These are phyloP conservation scores for Beauveria bassiana DNA, from an alignment of 2,329 filamentous ascomycete genomes.

Conservation along the genomic window DNA sequence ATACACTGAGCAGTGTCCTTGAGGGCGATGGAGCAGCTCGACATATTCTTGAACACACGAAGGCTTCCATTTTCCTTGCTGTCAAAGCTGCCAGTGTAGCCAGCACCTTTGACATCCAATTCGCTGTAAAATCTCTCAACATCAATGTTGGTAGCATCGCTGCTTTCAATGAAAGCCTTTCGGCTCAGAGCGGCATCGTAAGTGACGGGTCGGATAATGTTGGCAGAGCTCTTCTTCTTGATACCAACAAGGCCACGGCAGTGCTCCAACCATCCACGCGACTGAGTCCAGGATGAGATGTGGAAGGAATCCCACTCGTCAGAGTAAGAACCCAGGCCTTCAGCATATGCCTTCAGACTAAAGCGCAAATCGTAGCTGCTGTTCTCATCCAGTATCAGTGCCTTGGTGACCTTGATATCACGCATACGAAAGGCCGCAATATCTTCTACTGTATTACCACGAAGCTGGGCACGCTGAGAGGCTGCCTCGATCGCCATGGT, in stretches of 20 bases:
- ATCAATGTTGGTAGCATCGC: conserved; percentile 8
- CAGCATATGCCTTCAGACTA: conserved; percentile 19
- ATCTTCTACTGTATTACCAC: conserved; percentile 16
- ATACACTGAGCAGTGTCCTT: conserved; percentile 37
- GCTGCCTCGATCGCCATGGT: conserved; percentile 44
- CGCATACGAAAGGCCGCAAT: conserved; percentile 16
- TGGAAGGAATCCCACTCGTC: conserved; percentile 48
- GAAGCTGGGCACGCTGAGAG: conserved; percentile 24
- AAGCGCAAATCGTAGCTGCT: conserved; percentile 20
- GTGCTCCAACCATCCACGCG: conserved; percentile 49
- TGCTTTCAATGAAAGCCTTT: conserved; percentile 7
- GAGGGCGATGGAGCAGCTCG: conserved; percentile 25
- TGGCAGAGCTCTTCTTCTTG: conserved; percentile 15
- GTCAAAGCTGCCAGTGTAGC: conserved; percentile 20
- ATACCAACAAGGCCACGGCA: conserved; percentile 45
- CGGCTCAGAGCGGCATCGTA: conserved; percentile 11
- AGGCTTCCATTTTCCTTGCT: conserved; percentile 12
- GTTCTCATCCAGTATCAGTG: conserved; percentile 20
- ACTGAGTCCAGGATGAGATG: conserved; percentile 45
- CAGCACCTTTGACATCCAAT: conserved; percentile 18
- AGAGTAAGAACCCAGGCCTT: conserved; percentile 25
- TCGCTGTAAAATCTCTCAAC: conserved; percentile 20
- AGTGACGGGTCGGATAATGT: conserved; percentile 16
- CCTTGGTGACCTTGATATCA: conserved; percentile 21
- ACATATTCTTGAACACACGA: conserved; percentile 14